Evolutionary conservation across 495 filamentous ascomycete species (phyloP).

Genomic region (Bryoglossum gracile): DNA sequence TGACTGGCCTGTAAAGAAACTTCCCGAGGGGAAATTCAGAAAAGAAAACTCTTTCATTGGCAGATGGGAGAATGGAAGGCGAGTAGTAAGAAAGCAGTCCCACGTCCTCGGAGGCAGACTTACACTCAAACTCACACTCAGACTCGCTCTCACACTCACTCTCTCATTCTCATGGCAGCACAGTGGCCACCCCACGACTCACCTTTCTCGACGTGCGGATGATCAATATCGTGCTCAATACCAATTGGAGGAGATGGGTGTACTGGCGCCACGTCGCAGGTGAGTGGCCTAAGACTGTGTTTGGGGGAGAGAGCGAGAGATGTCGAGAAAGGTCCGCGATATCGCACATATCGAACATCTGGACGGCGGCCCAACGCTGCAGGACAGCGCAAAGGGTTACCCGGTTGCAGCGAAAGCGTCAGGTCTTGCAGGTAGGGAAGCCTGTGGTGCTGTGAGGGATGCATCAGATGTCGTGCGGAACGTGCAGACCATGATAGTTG

Average conservation of each 20-base stretch:
- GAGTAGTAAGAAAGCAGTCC: too few species aligned
- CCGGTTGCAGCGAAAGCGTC: slow-evolving; percentile 14
- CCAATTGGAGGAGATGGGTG: slow-evolving; percentile 32
- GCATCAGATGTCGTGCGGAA: slow-evolving; percentile 12
- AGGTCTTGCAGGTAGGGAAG: too few species aligned
- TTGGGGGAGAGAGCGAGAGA: slow-evolving; percentile 25
- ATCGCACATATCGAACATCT: slow-evolving; percentile 27
- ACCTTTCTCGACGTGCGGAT: slow-evolving; percentile 34
- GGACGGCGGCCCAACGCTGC: slow-evolving; percentile 30
- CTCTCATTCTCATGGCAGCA: slow-evolving; percentile 25
- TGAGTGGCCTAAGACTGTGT: too few species aligned
- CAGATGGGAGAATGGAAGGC: slow-evolving; percentile 21
- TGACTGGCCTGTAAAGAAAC: slow-evolving; percentile 14
- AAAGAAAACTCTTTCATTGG: slow-evolving; percentile 28
- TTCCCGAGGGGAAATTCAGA: slow-evolving; percentile 22
- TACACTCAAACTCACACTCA: too few species aligned
- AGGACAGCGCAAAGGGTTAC: slow-evolving; percentile 27
- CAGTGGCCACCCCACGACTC: slow-evolving; percentile 21
- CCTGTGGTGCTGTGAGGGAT: slow-evolving; percentile 2
- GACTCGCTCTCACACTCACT: slow-evolving; percentile 4
- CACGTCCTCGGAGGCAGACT: too few species aligned
- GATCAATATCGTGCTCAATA: slow-evolving; percentile 35
- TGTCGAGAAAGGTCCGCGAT: slow-evolving; percentile 23
- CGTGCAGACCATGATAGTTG: slow-evolving; percentile 15
- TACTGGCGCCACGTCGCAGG: slow-evolving; percentile 48